Conservation (phyloP, 305 asterid genomes). For the Striga hermonthica region DNA sequence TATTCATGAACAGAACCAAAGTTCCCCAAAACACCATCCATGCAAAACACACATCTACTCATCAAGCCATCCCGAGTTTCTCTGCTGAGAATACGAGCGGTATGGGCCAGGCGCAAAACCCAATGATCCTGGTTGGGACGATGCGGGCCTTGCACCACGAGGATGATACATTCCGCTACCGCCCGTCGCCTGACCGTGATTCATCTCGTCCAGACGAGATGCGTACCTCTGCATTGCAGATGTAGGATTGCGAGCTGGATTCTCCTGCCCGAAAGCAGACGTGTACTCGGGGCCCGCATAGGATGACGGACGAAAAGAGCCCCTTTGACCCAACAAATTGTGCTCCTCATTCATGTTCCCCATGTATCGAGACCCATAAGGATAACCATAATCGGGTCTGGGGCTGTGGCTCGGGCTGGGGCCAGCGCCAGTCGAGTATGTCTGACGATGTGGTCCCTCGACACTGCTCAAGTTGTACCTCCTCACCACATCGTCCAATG, state of each 20-base stretch:
- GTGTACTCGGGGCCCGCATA: slow-evolving; percentile 26
- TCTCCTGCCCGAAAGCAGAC: slow-evolving; percentile 31
- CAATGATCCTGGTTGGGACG: slow-evolving; percentile 26
- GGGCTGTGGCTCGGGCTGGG: slow-evolving; percentile 26
- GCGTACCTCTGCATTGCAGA: slow-evolving; percentile 54
- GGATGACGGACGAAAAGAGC: slow-evolving; percentile 21
- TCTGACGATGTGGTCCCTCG: slow-evolving; percentile 25
- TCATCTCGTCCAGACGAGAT: slow-evolving; percentile 49
- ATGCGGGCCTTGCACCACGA: slow-evolving; percentile 30
- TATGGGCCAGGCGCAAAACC: slow-evolving; percentile 51
- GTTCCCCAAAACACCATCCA: not conserved
- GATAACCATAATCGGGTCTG: slow-evolving; percentile 31
- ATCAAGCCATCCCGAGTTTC: slow-evolving; percentile 56
- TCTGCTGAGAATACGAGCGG: slow-evolving; percentile 38
- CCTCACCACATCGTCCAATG: slow-evolving; percentile 30
- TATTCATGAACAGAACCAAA: not conserved
- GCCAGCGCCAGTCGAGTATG: not conserved
- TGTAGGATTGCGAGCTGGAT: slow-evolving; percentile 29
- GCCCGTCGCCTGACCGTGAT: slow-evolving; percentile 35
- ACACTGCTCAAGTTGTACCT: slow-evolving; percentile 29
- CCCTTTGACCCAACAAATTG: slow-evolving; percentile 32
- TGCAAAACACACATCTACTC: slow-evolving; percentile 35
- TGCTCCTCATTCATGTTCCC: slow-evolving; percentile 26
- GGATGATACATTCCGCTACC: slow-evolving; percentile 31
- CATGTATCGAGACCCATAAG: slow-evolving; percentile 27